Conservation (phyloP, 805 yeast genomes). For the Metschnikowia kunwiensis region DNA sequence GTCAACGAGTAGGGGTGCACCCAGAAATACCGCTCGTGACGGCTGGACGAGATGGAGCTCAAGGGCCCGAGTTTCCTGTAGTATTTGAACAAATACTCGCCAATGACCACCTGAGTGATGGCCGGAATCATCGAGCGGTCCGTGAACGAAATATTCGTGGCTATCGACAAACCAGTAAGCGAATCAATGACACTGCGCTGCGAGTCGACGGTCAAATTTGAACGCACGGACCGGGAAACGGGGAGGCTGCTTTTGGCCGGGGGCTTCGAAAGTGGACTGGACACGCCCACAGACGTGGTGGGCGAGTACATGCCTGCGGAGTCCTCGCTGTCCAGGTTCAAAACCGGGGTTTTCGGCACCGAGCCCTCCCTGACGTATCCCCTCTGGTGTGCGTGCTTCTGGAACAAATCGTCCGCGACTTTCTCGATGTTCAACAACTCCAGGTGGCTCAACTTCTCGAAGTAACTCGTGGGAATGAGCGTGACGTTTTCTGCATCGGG, state of each 20-base stretch:
- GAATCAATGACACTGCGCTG: conserved; percentile 28
- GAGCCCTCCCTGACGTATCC: conserved; percentile 38
- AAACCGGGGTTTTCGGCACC: conserved; percentile 21
- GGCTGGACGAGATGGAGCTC: conserved; percentile 67
- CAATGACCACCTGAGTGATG: conserved; percentile 88
- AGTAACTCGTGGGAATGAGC: conserved; percentile 62
- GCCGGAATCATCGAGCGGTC: conserved; percentile 77
- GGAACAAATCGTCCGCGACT: conserved; percentile 44
- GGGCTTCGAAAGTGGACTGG: conserved; percentile 6
- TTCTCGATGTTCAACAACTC: conserved; percentile 44
- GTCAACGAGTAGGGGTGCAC: conserved; percentile 91
- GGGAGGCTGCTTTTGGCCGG: conserved; percentile 2
- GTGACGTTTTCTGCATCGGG: conserved; percentile 58
- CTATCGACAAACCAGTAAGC: conserved; percentile 42
- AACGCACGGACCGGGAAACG: conserved; percentile 23
- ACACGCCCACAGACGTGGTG: conserved; percentile 15
- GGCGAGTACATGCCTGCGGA: conserved; percentile 25
- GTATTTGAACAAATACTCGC: conserved; percentile 85
- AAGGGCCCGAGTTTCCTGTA: conserved; percentile 74
- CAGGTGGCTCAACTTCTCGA: conserved; percentile 51
- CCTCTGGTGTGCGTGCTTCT: conserved; percentile 46
- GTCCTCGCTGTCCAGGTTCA: conserved; percentile 21
- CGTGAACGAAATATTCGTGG: conserved; percentile 62
- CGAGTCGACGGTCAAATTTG: conserved; percentile 32
- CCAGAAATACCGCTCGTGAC: conserved; percentile 96